Base-by-base conservation (phyloP, 768 basidiomycete species). In the Rhodotorula babjevae region DNA sequence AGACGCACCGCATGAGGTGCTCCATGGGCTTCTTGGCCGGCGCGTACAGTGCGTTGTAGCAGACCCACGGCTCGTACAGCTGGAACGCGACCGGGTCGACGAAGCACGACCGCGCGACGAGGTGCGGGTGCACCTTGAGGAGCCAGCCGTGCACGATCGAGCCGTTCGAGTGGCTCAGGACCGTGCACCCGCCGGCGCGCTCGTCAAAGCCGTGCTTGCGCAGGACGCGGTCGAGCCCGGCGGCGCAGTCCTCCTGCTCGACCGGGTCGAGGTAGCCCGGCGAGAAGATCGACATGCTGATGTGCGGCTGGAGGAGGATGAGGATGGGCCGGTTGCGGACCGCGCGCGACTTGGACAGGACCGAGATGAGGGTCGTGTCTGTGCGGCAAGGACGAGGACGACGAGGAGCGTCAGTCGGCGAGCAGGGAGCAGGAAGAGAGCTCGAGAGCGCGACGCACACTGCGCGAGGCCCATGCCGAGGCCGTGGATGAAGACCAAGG, bases 11-110 rank as follows among this genome's bases (percentile, higher is more conserved):
- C 85, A 93, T 87, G 57, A 95, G 76, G 23, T 92, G 83, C 71
- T 94, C 89, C 53, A 91, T 81, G 2, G 70, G 69, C 33, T 65
- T 69, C 40, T 53, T 44, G 23, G 75, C 68, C 36, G 49, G 61
- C 21, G 87, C 84, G 80, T 94, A 95, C 64, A 93, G 83, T 81
- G 95, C 95, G 79, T 92, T 93, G 82, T 90, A 90, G 80, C 93
- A 94, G 40, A 94, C 87, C 81, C 93, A 69, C 2, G 78, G 78
- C 63, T 96, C 93, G 93, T 93, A 97, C 12, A 89, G 87, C 80
- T 79, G 68, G 71, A 79, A 79, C n/a, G 65, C 66, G 27, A 79
- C 78, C 7, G 94, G 92, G 78, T 98, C 94, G 46, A 93, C 89
- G 78, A 96, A 93, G 79, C 91, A 92, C 16, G 89, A 93, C 7